Conservation (phyloP, 1,284 basidiomycete species). For the Porphyrellus sp. region DNA sequence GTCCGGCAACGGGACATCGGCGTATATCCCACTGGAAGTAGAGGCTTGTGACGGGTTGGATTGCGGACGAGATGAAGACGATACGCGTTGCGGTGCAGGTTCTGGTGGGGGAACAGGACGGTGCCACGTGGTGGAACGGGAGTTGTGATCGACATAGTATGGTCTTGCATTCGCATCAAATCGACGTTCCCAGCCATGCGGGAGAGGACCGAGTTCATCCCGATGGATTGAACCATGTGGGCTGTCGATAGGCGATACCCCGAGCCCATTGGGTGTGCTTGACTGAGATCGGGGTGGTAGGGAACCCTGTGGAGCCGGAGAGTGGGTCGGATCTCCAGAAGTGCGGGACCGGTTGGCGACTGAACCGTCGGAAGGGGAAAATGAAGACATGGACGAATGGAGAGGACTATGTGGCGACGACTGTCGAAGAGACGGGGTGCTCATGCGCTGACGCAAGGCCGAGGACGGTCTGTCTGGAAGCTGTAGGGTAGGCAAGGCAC, state of each 20-base stretch:
- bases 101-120: conserved; percentile 47
- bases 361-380: conserved; percentile 15
- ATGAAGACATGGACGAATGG: conserved; percentile 22
- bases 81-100: conserved; percentile 5
- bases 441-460: conserved; percentile 22
- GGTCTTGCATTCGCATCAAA: conserved; percentile 77
- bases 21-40: conserved; percentile 23
- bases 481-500: conserved; percentile 15
- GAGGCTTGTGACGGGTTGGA: conserved; percentile 15
- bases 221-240: conserved; percentile 11
- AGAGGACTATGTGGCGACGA: conserved; percentile 16
- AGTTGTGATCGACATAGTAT: conserved; percentile 93
- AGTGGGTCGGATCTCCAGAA: conserved; percentile 15
- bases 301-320: conserved; percentile 15
- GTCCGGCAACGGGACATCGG: conserved; percentile 81
- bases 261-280: conserved; percentile 9
- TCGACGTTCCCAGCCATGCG: conserved; percentile 91
- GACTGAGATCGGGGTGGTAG: conserved; percentile 14
- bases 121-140: conserved; percentile 93
- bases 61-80: conserved; percentile 6
- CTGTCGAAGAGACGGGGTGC: conserved; percentile 24
- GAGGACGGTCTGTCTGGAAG: conserved; percentile 15
- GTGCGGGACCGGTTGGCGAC: conserved; percentile 18
- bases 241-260: conserved; percentile 5
- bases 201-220: conserved; percentile 45